These are phyloP conservation scores for Cornus controversa DNA, from an alignment of 148 eudicot genomes.

Conservation along the genomic window DNA sequence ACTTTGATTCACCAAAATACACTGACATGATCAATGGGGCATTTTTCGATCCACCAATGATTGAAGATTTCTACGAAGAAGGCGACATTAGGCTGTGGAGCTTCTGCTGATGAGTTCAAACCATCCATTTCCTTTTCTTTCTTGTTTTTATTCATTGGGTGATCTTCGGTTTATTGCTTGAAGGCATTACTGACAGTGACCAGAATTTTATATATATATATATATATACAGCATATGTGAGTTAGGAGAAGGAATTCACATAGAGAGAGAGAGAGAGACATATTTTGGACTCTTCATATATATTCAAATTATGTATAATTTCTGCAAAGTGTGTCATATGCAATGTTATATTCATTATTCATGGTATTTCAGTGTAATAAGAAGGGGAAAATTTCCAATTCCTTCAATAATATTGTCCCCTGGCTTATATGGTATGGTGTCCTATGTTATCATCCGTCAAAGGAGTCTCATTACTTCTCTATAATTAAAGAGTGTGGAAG, in stretches of 20 bases:
- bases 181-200: conserved; percentile 55
- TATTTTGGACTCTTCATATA: conserved; percentile 30
- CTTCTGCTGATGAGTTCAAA: conserved; percentile 40
- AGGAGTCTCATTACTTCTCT: too few species aligned
- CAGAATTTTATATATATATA: conserved; percentile 21
- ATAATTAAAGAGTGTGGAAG: too few species aligned
- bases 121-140: background rate
- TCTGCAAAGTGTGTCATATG: conserved; percentile 11
- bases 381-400: too few species aligned
- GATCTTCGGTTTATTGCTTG: conserved; percentile 33
- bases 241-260: conserved; percentile 16
- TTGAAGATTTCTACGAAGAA: conserved; percentile 57
- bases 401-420: background rate
- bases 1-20: conserved; percentile 60
- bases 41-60: conserved; percentile 48
- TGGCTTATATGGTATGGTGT: background rate
- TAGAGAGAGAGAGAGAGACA: conserved; percentile 30
- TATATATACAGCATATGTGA: background rate
- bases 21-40: conserved; percentile 45
- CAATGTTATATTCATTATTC: background rate
- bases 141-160: conserved; percentile 19
- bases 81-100: conserved; percentile 73
- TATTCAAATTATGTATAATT: background rate
- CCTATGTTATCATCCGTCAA: too few species aligned
- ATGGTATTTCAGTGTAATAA: background rate